Evolutionary conservation across 2,329 filamentous ascomycete species (phyloP), one percentile per base, ranked within the genome.

Genomic region (Falciphora oryzae): DNA sequence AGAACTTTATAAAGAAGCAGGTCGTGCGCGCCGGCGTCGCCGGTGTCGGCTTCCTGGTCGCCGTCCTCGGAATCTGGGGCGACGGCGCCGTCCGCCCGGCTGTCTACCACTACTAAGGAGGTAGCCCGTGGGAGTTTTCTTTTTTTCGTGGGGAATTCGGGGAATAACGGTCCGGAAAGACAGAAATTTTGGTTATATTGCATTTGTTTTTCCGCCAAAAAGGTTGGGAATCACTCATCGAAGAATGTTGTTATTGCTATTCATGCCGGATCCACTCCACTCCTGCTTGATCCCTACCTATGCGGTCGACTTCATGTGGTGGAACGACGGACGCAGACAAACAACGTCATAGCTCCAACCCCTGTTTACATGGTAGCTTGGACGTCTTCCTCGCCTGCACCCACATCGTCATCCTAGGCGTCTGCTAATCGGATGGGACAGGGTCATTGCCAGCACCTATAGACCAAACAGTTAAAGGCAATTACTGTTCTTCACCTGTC

Each of bases 51-150:
- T 89, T 89, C 74, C 74, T 80, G 64, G 82, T 89, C 78, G 82
- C 86, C 27, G 79, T 89, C 25, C 76, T 89, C 50, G 87, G 87
- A 22, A 84, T 89, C 70, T 89, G 87, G 86, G 87, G 86, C 6
- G 87, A 89, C 72, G 85, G 85, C 31, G 78, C 77, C 57, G 66
- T 70, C 27, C 68, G 53, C 10, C 53, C 61, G 56, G 11, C 61
- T 22, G 28, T 57, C 29, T 63, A 63, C 61, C 53, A 18, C 61
- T 57, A 27, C 50, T 62, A 62, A 38, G 27, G 7, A 10, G 29
- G 31, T 11, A 14, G 13, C 5, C 38, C 7, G 28, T 32, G 29
- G 29, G 13, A 59, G 32, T 8, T 50, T 32, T 32, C 11, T 32
- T 32, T 32, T 50, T 50, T 18, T 50, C 18, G 18, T 50, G 44